Evolutionary conservation across 2,329 filamentous ascomycete species (phyloP).

Genomic region (Arthrobotrys entomopaga): DNA sequence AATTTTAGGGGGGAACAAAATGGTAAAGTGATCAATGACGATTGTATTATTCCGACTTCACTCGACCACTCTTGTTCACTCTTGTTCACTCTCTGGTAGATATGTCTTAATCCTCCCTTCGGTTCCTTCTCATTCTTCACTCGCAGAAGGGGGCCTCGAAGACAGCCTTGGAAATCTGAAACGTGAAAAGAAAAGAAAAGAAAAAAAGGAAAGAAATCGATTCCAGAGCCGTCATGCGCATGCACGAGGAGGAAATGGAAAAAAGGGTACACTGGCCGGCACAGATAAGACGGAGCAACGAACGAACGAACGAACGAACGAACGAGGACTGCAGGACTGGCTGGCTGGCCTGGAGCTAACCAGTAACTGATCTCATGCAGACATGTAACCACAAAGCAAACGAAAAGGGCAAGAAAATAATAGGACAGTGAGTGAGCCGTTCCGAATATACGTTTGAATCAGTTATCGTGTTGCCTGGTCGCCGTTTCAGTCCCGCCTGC

Average conservation of each 20-base stretch:
- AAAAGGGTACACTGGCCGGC: constrained; percentile 12
- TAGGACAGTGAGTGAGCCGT: constrained; percentile 38
- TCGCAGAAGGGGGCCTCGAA: constrained; percentile 16
- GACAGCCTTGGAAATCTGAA: constrained; percentile 44
- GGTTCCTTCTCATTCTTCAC: not conserved
- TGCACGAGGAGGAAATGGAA: too few relatives aligned
- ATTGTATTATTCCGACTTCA: not conserved
- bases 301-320: not conserved
- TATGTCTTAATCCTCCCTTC: not conserved
- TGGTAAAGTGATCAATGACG: not conserved
- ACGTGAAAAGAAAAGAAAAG: constrained; percentile 26
- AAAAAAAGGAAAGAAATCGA: not conserved
- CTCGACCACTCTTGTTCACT: not conserved
- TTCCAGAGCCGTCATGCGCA: not conserved
- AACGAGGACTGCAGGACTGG: too few relatives aligned
- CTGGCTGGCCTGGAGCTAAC: not conserved
- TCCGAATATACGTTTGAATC: constrained; percentile 48
- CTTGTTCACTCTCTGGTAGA: not conserved
- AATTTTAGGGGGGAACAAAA: not conserved
- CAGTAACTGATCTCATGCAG: not conserved
- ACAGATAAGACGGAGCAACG: constrained; percentile 21
- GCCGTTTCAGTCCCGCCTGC: constrained; percentile 22
- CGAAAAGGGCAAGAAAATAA: not conserved
- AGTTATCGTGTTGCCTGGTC: constrained; percentile 43
- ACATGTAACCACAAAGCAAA: not conserved